Evolutionary conservation across 2,329 filamentous ascomycete genomes (phyloP), one percentile per base, ranked within the genome.

Genomic region (Gnomoniopsis sp.): DNA sequence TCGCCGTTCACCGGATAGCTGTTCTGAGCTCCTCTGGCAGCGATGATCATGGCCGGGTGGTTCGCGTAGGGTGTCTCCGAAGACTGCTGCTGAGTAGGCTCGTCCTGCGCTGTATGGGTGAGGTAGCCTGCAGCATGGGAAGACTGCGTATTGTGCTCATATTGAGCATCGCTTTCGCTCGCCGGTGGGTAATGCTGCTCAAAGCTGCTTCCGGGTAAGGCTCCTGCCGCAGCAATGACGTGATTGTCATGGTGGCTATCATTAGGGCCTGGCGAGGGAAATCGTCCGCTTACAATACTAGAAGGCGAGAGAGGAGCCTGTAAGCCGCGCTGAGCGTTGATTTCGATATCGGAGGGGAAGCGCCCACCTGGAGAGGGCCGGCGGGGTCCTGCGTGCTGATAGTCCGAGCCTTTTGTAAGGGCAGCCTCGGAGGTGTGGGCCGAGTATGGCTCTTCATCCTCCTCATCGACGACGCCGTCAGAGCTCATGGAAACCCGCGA

Each of bases 341-440:
- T 84, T 78, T 92, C 87, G 68, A 98, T 80, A 80, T 97, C 93
- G 77, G 90, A 96, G 77, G 93, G 93, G 79, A 99, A 99, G 75
- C 93, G 87, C 80, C 93, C 93, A 87, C 93, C 93, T 87, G 91
- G 88, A 83, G 90, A 86, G 71, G 91, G 90, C 74, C 92, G 87
- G 74, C 83, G 83, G 67, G 83, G 79, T 55, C 72, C 71, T 60
- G 83, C 81, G 68, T 80, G 76, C 64, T 75, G 79, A 14, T 46
- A 55, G 6, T 21, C 47, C 22, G 49, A 41, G 10, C 34, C 62
- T 77, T 76, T 66, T 74, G 77, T 61, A 76, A 77, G 64, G 58
- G 76, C 77, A 67, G 86, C 81, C 43, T 86, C 83, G 36, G 87
- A 86, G 67, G 74, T 72, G 59, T 77, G 75, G 21, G 79, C 78